Conservation (phyloP, 2,329 filamentous ascomycete genomes). For the Fusarium nodosum region DNA sequence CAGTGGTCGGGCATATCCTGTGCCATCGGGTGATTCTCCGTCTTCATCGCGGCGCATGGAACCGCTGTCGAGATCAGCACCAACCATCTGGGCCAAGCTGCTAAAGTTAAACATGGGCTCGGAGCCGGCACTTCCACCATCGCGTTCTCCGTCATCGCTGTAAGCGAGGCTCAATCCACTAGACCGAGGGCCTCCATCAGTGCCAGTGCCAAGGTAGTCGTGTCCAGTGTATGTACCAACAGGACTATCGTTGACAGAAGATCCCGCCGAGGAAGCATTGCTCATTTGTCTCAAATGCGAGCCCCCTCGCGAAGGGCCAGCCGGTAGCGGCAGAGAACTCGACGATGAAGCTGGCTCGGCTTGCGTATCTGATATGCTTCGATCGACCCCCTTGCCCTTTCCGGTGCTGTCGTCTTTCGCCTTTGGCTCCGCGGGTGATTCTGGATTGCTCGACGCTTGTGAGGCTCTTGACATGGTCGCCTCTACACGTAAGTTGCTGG, state of each 20-base stretch:
- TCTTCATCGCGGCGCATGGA: constrained; percentile 52
- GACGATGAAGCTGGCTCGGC: constrained; percentile 53
- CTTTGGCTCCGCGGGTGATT: constrained; percentile 46
- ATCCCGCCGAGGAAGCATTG: constrained; percentile 86
- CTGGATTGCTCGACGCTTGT: constrained; percentile 47
- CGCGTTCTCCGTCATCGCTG: constrained; percentile 64
- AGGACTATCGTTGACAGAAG: constrained; percentile 78
- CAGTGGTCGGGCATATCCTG: constrained; percentile 48
- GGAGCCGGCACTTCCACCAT: constrained; percentile 63
- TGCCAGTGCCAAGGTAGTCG: constrained; percentile 50
- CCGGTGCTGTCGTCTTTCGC: constrained; percentile 55
- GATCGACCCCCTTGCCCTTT: constrained; percentile 80
- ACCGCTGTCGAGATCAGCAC: constrained; percentile 68
- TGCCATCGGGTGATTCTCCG: constrained; percentile 43
- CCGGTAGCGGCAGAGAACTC: constrained; percentile 61
- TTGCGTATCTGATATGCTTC: constrained; percentile 52
- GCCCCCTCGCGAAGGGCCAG: constrained; percentile 69
- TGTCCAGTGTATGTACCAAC: constrained; percentile 63
- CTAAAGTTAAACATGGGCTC: constrained; percentile 94
- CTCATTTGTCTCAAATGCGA: constrained; percentile 87
- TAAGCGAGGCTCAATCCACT: constrained; percentile 67
- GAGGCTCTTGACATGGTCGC: constrained; percentile 63
- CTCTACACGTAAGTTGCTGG: constrained; percentile 72
- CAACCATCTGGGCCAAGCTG: constrained; percentile 87
- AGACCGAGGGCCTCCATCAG: constrained; percentile 63